A percentile compares a stretch with the other conserved stretches of the same genome.
Evolutionary conservation across 2,329 filamentous ascomycete species (phyloP).

Genomic region (Monilinia fructicola): DNA sequence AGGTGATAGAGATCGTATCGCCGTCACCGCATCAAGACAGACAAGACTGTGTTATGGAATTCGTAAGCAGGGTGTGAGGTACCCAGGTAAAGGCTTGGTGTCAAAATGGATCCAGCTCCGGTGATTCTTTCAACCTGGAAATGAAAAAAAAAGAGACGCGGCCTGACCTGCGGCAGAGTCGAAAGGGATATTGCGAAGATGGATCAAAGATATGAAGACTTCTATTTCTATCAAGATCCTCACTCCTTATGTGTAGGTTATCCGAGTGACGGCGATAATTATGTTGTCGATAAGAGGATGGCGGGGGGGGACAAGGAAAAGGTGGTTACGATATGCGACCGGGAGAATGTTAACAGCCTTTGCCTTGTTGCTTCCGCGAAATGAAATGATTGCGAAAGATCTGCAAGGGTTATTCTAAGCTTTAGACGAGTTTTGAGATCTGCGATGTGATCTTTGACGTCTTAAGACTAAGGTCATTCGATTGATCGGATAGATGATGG

Average conservation of each 20-base stretch:
- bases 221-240: constrained; percentile 10
- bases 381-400: constrained; percentile 15
- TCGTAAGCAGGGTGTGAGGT: constrained; percentile 22
- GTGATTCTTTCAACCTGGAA: constrained; percentile 25
- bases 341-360: constrained; percentile 23
- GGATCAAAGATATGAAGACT: not conserved
- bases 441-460: not conserved
- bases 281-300: constrained; percentile 33
- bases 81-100: constrained; percentile 34
- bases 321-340: constrained; percentile 31
- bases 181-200: constrained; percentile 2
- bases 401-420: constrained; percentile 10
- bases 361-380: constrained; percentile 1
- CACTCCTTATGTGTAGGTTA: constrained; percentile 22
- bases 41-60: not conserved
- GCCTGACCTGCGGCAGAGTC: constrained; percentile 29
- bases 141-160: constrained; percentile 23
- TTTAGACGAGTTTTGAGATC: constrained; percentile 1
- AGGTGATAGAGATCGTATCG: constrained; percentile 12
- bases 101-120: constrained; percentile 24
- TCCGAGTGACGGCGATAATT: constrained; percentile 24
- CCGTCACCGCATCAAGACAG: constrained; percentile 22
- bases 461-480: no score
- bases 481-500: no score
- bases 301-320: constrained; percentile 30